phyloP scores from a whole-genome alignment of 139 green algal genomes.

The Raphidocelis subcapitata region DNA sequence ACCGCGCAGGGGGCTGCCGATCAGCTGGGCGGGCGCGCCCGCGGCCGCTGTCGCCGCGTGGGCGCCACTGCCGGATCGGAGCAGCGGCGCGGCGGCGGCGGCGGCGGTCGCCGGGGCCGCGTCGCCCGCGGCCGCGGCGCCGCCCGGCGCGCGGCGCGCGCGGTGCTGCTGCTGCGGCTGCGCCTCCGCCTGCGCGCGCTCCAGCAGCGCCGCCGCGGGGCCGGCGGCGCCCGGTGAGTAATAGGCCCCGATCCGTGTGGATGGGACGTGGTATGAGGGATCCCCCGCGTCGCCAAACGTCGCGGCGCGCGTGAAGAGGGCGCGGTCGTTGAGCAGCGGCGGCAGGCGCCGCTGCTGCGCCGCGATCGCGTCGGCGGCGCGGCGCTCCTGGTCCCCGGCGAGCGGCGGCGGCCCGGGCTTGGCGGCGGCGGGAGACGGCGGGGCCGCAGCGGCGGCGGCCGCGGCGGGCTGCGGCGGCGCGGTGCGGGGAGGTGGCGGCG shows the following conservation, averaged over 20 bases:
- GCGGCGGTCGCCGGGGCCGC: not conserved
- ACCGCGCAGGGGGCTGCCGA: too few species aligned
- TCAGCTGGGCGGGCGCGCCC: too few species aligned
- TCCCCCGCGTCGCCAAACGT: constrained; percentile 66
- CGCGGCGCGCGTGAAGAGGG: constrained; percentile 67
- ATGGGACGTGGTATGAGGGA: constrained; percentile 70
- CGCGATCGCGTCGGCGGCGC: too few species aligned
- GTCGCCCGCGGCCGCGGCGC: not conserved
- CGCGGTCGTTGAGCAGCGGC: constrained; percentile 65
- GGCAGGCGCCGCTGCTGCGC: constrained; percentile 60
- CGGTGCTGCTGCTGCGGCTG: too few species aligned
- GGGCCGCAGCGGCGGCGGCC: too few species aligned
- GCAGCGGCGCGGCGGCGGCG: not conserved
- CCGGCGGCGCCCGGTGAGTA: constrained; percentile 43
- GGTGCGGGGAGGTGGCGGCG: too few species aligned
- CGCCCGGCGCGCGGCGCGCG: not conserved
- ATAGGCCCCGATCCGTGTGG: constrained; percentile 63
- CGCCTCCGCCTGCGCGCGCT: not conserved
- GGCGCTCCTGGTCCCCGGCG: too few species aligned
- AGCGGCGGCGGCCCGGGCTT: too few species aligned
- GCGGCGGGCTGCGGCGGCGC: too few species aligned
- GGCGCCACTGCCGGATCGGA: not conserved
- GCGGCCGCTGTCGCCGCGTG: not conserved
- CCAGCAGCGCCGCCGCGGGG: constrained; percentile 30
- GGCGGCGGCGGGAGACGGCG: too few species aligned